Percentiles rank a stretch among this genome's conserved stretches.
phyloP scores from a whole-genome alignment of 1,284 basidiomycete genomes.

The Dichomitus squalens region DNA sequence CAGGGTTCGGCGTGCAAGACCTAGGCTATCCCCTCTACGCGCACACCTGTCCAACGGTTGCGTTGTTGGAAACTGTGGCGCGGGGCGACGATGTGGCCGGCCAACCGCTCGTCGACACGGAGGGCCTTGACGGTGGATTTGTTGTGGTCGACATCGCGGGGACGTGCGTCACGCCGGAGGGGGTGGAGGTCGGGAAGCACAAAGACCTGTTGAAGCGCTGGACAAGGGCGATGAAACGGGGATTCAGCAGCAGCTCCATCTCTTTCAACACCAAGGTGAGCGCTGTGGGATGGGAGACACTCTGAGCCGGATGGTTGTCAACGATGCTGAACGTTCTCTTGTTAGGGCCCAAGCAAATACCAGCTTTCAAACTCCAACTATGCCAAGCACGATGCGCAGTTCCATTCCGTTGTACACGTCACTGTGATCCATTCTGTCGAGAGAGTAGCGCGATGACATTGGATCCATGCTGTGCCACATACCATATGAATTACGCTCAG shows the following conservation, averaged over 20 bases:
- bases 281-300: not conserved
- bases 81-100: not conserved
- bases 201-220: not conserved
- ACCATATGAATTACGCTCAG: no score
- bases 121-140: not conserved
- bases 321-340: not conserved
- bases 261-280: not conserved
- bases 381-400: not conserved
- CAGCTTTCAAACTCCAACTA: constrained; percentile 1
- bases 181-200: not conserved
- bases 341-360: not conserved
- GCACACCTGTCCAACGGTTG: not conserved
- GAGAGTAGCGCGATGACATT: not conserved
- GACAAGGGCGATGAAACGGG: not conserved
- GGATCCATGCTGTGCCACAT: not conserved
- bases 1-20: not conserved
- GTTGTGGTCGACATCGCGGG: not conserved
- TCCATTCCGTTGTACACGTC: not conserved
- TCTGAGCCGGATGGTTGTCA: not conserved
- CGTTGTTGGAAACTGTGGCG: not conserved
- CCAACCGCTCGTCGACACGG: not conserved
- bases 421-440: not conserved
- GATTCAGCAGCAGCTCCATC: not conserved
- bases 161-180: not conserved
- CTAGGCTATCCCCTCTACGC: not conserved